Conservation (phyloP, 1,284 basidiomycete species). For the Phlebopus sp. region DNA sequence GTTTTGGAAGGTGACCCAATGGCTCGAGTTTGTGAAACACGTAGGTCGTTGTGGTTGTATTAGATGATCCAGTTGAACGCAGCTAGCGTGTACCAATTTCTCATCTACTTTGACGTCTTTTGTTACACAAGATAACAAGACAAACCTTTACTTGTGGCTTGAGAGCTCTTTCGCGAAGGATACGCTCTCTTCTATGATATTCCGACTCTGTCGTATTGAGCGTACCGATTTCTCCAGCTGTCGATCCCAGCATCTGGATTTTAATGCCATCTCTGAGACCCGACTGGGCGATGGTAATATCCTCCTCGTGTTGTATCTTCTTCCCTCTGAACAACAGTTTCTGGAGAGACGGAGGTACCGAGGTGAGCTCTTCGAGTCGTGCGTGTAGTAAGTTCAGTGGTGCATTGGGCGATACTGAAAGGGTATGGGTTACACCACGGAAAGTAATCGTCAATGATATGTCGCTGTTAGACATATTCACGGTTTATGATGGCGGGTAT, state of each 20-base stretch:
- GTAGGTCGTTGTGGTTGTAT: slow-evolving; percentile 41
- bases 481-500: background rate
- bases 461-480: slow-evolving; percentile 2
- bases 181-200: slow-evolving; percentile 50
- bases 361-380: slow-evolving; percentile 57
- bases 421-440: slow-evolving; percentile 44
- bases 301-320: slow-evolving; percentile 38
- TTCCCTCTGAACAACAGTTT: slow-evolving; percentile 74
- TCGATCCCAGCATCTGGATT: slow-evolving; percentile 67
- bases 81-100: slow-evolving; percentile 36
- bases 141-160: slow-evolving; percentile 59
- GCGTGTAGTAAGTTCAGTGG: slow-evolving; percentile 48
- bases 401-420: slow-evolving; percentile 46
- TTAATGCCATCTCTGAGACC: slow-evolving; percentile 63
- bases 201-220: slow-evolving; percentile 57
- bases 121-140: background rate
- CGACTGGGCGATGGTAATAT: slow-evolving; percentile 44
- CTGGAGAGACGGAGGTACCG: slow-evolving; percentile 60
- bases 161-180: slow-evolving; percentile 55
- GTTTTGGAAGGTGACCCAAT: slow-evolving; percentile 61
- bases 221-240: slow-evolving; percentile 50
- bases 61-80: slow-evolving; percentile 48
- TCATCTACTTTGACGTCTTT: background rate
- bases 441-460: slow-evolving; percentile 42
- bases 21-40: slow-evolving; percentile 64